Evolutionary conservation across 495 filamentous ascomycete genomes (phyloP).

Genomic region (Neurospora sp.): DNA sequence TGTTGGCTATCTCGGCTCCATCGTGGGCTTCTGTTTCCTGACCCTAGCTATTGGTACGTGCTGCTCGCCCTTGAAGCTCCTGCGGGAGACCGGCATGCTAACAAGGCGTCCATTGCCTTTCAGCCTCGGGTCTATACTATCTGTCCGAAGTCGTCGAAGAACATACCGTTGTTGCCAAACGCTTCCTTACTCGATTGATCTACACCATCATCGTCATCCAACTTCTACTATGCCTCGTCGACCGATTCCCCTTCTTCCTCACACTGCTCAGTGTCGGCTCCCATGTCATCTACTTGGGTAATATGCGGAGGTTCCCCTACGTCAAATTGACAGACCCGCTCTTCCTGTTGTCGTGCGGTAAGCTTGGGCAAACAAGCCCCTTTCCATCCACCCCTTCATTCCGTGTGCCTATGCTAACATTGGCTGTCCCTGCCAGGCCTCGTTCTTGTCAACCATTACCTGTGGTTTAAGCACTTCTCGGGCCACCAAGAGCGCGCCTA

Average conservation of each 20-base stretch:
- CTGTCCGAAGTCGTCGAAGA: conserved; percentile 97
- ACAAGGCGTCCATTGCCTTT: neutral
- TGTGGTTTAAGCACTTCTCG: conserved; percentile 95
- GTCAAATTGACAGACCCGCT: conserved; percentile 84
- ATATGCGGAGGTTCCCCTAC: conserved; percentile 76
- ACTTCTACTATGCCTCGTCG: conserved; percentile 62
- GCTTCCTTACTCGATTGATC: conserved; percentile 72
- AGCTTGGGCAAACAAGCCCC: conserved; percentile 12
- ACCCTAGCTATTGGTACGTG: conserved; percentile 80
- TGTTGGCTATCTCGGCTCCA: conserved; percentile 77
- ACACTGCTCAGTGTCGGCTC: conserved; percentile 68
- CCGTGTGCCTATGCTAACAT: conserved; percentile 8
- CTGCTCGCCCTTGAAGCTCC: neutral
- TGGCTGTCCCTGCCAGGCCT: conserved; percentile 41
- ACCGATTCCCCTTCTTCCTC: conserved; percentile 70
- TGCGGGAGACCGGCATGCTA: neutral
- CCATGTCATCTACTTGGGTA: conserved; percentile 82
- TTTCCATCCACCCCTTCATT: neutral
- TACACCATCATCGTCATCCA: conserved; percentile 73
- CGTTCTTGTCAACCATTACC: conserved; percentile 85
- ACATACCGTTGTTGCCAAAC: conserved; percentile 85
- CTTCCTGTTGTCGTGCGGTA: conserved; percentile 76
- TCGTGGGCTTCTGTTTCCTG: conserved; percentile 84
- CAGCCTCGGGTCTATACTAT: conserved; percentile 95
- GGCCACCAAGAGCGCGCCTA: conserved; percentile 40